phyloP scores from a whole-genome alignment of 805 yeast genomes.

The Starmera quercuum region DNA sequence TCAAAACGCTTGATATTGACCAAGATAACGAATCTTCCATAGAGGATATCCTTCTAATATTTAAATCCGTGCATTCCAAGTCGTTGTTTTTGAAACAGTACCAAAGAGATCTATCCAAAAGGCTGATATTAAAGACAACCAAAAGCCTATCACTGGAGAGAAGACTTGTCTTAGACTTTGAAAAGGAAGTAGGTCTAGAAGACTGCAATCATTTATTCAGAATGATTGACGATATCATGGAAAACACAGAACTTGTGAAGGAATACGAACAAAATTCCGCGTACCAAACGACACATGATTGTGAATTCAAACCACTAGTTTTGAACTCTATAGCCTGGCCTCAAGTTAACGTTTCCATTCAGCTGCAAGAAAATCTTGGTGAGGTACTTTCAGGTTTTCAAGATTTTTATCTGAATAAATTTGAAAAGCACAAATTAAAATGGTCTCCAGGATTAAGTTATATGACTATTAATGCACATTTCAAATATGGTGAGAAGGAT shows the following conservation, averaged over 20 bases:
- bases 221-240: conserved; percentile 15
- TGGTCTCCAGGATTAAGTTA: conserved; percentile 16
- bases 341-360: conserved; percentile 2
- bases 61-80: conserved; percentile 16
- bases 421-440: conserved; percentile 5
- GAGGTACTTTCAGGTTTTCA: conserved; percentile 4
- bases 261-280: neutral
- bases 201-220: conserved; percentile 5
- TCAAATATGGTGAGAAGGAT: conserved; percentile 10
- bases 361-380: conserved; percentile 7
- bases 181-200: conserved; percentile 11
- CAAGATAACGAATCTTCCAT: conserved; percentile 3
- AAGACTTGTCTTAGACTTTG: conserved; percentile 4
- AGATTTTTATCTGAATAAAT: conserved; percentile 6
- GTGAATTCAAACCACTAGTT: conserved; percentile 13
- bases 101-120: conserved; percentile 13
- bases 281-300: neutral
- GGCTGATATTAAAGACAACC: conserved; percentile 9
- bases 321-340: conserved; percentile 16
- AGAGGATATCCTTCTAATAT: conserved; percentile 9
- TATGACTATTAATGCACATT: conserved; percentile 11
- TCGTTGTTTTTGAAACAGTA: conserved; percentile 12
- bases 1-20: conserved; percentile 2
- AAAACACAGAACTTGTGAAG: conserved; percentile 1
- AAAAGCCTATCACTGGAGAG: conserved; percentile 7